Evolutionary conservation across 2,329 filamentous ascomycete species (phyloP).

Genomic region (Colletotrichum scovillei): DNA sequence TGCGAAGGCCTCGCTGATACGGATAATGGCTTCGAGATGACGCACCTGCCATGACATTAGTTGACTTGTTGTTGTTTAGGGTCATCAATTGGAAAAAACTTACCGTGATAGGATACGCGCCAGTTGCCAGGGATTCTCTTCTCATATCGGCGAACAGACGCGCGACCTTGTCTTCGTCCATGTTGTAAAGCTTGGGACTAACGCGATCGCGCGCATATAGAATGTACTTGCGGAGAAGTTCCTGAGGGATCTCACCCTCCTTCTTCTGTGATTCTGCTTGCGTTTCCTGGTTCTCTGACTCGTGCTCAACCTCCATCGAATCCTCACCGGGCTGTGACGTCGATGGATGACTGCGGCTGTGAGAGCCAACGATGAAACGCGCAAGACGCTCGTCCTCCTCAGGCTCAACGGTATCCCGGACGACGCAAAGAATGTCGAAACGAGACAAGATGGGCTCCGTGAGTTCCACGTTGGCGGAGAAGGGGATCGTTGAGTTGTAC

Average conservation of each 20-base stretch:
- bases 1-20: constrained; percentile 92
- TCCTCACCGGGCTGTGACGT: constrained; percentile 61
- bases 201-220: constrained; percentile 92
- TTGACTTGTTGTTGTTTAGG: neutral
- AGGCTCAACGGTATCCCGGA: constrained; percentile 94
- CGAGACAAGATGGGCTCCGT: constrained; percentile 97
- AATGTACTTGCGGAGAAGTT: constrained; percentile 94
- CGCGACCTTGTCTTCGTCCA: constrained; percentile 97
- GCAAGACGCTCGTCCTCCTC: constrained; percentile 92
- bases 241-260: constrained; percentile 85
- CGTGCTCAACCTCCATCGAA: constrained; percentile 73
- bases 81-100: constrained; percentile 55
- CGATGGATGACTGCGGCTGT: constrained; percentile 85
- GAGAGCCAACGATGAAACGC: constrained; percentile 93
- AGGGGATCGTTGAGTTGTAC: constrained; percentile 96
- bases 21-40: constrained; percentile 97
- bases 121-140: constrained; percentile 89
- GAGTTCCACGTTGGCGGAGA: constrained; percentile 95
- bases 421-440: constrained; percentile 97
- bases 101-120: constrained; percentile 98
- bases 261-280: constrained; percentile 48
- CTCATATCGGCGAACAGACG: constrained; percentile 97
- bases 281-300: constrained; percentile 56
- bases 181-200: constrained; percentile 92
- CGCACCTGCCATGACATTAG: constrained; percentile 74